These are phyloP conservation scores for Myxozyma geophila DNA, from an alignment of 805 yeast species.

Conservation along the genomic window DNA sequence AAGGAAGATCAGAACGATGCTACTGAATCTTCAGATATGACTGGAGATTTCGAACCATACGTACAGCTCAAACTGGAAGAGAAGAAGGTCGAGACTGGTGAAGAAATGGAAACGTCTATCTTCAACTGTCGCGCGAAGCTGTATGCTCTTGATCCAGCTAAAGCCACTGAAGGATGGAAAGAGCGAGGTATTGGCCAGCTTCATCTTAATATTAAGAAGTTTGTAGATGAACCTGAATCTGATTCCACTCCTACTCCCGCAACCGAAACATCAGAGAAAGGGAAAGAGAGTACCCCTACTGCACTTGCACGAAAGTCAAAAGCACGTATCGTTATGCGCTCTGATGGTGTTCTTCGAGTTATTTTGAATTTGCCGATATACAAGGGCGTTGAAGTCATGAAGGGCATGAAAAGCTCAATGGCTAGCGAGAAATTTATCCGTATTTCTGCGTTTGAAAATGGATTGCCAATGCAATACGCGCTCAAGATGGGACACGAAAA, in stretches of 20 bases:
- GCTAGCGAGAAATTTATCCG: slow-evolving; percentile 83
- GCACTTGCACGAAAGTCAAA: slow-evolving; percentile 41
- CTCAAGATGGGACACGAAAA: slow-evolving; percentile 56
- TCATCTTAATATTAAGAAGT: slow-evolving; percentile 64
- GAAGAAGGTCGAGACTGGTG: slow-evolving; percentile 75
- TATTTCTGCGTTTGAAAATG: slow-evolving; percentile 66
- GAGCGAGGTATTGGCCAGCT: slow-evolving; percentile 90
- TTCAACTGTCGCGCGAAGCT: slow-evolving; percentile 77
- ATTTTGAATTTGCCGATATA: slow-evolving; percentile 74
- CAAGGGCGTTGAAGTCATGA: slow-evolving; percentile 57
- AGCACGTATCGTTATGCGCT: slow-evolving; percentile 84
- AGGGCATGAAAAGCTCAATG: slow-evolving; percentile 86
- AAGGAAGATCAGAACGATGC: slow-evolving; percentile 41
- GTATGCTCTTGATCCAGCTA: slow-evolving; percentile 70
- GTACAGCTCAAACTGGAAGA: slow-evolving; percentile 44
- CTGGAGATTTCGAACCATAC: slow-evolving; percentile 43
- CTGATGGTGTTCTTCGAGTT: slow-evolving; percentile 82
- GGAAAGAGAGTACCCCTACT: slow-evolving; percentile 14
- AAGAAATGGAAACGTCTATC: slow-evolving; percentile 76
- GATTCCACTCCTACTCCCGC: slow-evolving; percentile 14
- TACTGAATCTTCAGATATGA: slow-evolving; percentile 35
- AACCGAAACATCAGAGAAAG: not conserved
- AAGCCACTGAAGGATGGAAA: slow-evolving; percentile 79
- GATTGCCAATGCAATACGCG: slow-evolving; percentile 80
- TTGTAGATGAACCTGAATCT: slow-evolving; percentile 10